These are phyloP conservation scores for Polytrichum formosum DNA, from an alignment of 225 moss, liverwort and hornwort species.

Conservation along the genomic window DNA sequence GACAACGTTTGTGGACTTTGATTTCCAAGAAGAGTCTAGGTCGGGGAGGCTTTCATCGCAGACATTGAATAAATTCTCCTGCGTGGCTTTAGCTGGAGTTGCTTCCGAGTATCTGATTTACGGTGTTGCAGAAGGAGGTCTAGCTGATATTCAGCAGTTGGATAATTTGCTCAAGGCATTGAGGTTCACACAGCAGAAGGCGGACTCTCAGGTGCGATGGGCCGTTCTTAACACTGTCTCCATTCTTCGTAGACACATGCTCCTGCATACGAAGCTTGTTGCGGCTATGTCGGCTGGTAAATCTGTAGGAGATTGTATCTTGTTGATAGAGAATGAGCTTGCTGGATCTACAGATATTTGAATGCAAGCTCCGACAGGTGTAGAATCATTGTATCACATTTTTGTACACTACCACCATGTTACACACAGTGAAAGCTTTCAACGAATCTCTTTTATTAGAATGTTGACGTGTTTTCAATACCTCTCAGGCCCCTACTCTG, in stretches of 20 bases:
- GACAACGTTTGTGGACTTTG: conserved; percentile 90
- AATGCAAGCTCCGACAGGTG: conserved; percentile 10
- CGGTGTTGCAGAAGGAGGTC: conserved; percentile 85
- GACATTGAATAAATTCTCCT: conserved; percentile 87
- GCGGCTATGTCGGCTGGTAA: conserved; percentile 68
- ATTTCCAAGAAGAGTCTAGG: conserved; percentile 84
- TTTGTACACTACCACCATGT: conserved; percentile 5
- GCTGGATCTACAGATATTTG: conserved; percentile 29
- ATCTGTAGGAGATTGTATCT: conserved; percentile 75
- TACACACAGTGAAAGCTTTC: too few relatives aligned
- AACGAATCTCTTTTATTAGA: too few relatives aligned
- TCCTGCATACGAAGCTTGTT: conserved; percentile 69
- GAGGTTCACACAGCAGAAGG: conserved; percentile 86
- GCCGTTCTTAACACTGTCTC: conserved; percentile 93
- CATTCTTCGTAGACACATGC: conserved; percentile 68
- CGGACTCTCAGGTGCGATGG: conserved; percentile 96
- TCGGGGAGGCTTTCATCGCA: conserved; percentile 51
- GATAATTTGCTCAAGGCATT: conserved; percentile 78
- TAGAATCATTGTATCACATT: conserved; percentile 39
- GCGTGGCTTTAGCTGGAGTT: conserved; percentile 91
- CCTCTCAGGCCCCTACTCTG: too few relatives aligned
- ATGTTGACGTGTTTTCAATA: too few relatives aligned
- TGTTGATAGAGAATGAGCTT: conserved; percentile 77
- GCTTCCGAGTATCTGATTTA: conserved; percentile 87
- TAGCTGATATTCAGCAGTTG: conserved; percentile 83